Conservation (phyloP, 1,284 basidiomycete genomes). For the Tylopilus sp. region DNA sequence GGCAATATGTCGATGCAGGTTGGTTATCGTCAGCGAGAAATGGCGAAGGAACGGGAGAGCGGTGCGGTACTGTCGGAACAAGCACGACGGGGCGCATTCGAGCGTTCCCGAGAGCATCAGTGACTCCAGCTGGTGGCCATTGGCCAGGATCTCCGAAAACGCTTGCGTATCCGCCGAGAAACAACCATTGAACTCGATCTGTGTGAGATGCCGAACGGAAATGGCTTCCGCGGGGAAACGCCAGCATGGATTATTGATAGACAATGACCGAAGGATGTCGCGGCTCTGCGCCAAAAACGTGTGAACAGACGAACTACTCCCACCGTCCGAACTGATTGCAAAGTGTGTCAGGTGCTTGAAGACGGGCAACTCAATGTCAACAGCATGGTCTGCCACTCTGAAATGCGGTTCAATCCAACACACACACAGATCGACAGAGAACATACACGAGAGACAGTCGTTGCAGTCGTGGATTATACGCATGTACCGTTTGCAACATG, state of each 20-base stretch:
- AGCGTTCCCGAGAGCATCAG: slow-evolving; percentile 55
- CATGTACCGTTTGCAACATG: slow-evolving; percentile 53
- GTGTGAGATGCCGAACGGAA: slow-evolving; percentile 60
- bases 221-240: slow-evolving; percentile 54
- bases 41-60: slow-evolving; percentile 60
- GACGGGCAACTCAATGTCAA: slow-evolving; percentile 53
- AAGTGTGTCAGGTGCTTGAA: slow-evolving; percentile 62
- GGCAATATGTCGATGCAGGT: slow-evolving; percentile 44
- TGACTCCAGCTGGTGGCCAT: slow-evolving; percentile 62
- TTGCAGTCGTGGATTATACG: slow-evolving; percentile 49
- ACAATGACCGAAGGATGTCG: slow-evolving; percentile 52
- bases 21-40: slow-evolving; percentile 54
- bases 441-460: slow-evolving; percentile 54
- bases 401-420: not conserved
- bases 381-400: slow-evolving; percentile 51
- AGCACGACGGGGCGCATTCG: slow-evolving; percentile 46
- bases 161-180: slow-evolving; percentile 51
- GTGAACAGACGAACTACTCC: slow-evolving; percentile 41
- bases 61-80: slow-evolving; percentile 46
- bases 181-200: slow-evolving; percentile 58
- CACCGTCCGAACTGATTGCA: slow-evolving; percentile 46
- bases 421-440: not conserved
- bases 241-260: slow-evolving; percentile 55
- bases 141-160: slow-evolving; percentile 56
- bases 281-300: slow-evolving; percentile 56